phyloP scores from a whole-genome alignment of 257 asterid genomes.

The Nicotiana sylvestris region DNA sequence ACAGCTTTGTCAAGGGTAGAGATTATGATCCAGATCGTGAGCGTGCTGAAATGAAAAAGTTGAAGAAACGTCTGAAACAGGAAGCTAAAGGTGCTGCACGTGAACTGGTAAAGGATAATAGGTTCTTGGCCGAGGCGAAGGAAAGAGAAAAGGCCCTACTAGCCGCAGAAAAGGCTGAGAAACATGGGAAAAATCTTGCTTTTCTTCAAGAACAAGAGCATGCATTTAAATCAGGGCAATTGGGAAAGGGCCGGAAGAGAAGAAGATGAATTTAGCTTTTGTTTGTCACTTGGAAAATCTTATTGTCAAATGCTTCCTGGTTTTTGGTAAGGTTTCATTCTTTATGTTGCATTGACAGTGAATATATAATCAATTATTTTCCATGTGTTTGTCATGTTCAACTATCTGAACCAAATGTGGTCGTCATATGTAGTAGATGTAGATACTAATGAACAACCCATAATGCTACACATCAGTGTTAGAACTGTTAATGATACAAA shows the following conservation, averaged over 20 bases:
- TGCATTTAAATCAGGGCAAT: constrained; percentile 85
- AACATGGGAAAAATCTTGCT: constrained; percentile 58
- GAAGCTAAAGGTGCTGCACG: constrained; percentile 78
- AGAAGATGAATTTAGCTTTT: constrained; percentile 43
- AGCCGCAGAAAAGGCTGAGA: constrained; percentile 67
- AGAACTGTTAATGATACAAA: not conserved
- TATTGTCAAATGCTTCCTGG: not conserved
- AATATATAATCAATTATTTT: not conserved
- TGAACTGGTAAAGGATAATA: constrained; percentile 78
- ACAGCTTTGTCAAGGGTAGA: constrained; percentile 92
- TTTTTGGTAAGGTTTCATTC: not conserved
- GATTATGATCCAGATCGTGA: constrained; percentile 98
- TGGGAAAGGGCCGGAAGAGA: constrained; percentile 75
- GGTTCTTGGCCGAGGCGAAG: constrained; percentile 68
- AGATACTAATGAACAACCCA: not conserved
- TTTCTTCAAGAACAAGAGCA: constrained; percentile 97
- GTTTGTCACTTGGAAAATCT: not conserved
- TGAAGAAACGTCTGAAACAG: constrained; percentile 51
- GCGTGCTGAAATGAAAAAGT: constrained; percentile 64
- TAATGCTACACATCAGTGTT: not conserved
- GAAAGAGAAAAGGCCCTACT: constrained; percentile 44
- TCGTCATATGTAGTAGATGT: not conserved
- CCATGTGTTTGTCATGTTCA: not conserved
- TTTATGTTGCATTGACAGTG: not conserved
- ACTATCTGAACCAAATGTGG: not conserved